A percentile compares a stretch with the other conserved stretches of the same genome.
Evolutionary conservation across 2,329 filamentous ascomycete species (phyloP).

Genomic region (Leptographium lundbergii): DNA sequence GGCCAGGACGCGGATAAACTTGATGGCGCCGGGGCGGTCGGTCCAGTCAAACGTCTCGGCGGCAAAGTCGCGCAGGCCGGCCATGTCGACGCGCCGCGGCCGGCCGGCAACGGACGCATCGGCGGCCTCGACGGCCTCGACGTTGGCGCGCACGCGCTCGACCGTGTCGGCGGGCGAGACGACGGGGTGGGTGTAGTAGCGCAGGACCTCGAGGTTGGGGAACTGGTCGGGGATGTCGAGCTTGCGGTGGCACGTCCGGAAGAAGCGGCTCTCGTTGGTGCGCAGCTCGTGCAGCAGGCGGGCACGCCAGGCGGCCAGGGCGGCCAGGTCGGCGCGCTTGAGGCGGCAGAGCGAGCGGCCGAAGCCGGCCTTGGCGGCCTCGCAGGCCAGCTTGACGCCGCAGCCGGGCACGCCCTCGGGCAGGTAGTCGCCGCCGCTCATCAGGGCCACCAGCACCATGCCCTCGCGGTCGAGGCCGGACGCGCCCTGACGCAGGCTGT

Average conservation of each 20-base stretch:
- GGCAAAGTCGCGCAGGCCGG: slow-evolving; percentile 59
- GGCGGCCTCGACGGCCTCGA: slow-evolving; percentile 35
- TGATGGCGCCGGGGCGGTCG: slow-evolving; percentile 63
- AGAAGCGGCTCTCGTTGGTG: slow-evolving; percentile 74
- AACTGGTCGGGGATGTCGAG: slow-evolving; percentile 70
- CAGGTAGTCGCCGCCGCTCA: slow-evolving; percentile 92
- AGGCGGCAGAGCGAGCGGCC: slow-evolving; percentile 61
- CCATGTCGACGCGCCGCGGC: slow-evolving; percentile 42
- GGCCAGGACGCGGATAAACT: slow-evolving; percentile 70
- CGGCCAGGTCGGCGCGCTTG: slow-evolving; percentile 43
- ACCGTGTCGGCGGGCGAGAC: slow-evolving; percentile 54
- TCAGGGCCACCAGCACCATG: slow-evolving; percentile 86
- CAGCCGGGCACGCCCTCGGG: slow-evolving; percentile 80
- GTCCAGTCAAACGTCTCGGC: slow-evolving; percentile 79
- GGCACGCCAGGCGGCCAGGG: slow-evolving; percentile 57
- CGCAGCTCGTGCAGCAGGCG: slow-evolving; percentile 61
- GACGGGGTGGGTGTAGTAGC: slow-evolving; percentile 79
- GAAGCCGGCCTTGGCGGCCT: slow-evolving; percentile 81
- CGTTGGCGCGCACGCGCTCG: slow-evolving; percentile 37
- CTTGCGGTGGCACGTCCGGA: slow-evolving; percentile 61
- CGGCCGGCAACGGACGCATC: background rate
- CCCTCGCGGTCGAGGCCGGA: slow-evolving; percentile 65
- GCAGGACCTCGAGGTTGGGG: slow-evolving; percentile 63
- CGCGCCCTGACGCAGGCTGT: slow-evolving; percentile 28
- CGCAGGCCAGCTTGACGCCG: slow-evolving; percentile 76